Base-by-base conservation (phyloP, 495 filamentous ascomycete species). In the Penicillium manginii region DNA sequence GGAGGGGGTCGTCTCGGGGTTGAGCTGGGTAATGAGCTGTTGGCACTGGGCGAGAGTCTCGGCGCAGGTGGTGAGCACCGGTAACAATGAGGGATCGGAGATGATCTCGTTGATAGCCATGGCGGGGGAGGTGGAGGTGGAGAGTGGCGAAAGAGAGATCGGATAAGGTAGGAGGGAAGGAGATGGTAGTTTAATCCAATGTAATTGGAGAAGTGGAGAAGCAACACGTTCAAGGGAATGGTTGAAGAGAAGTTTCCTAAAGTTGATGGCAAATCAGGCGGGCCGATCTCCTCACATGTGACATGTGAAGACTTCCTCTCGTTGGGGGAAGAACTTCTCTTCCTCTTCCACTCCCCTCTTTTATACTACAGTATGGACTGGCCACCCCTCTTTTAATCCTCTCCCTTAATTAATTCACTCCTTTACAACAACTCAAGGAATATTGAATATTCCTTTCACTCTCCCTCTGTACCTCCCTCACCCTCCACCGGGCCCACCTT, bases 31-130 rank as follows among this genome's bases (percentile, higher is more conserved):
- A 50, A 96, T 81, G 26, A 96, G 82, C n/a, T 78, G 78, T 58
- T 90, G 79, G 52, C 90, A 92, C 70, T 92, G 89, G 31, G 85
- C 75, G 45, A 88, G 86, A 10, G 91, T 86, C 45, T 87, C 83
- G 47, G 83, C 81, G 39, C 87, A 91, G 21, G 87, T 82, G 23
- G 86, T 78, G 32, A 96, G 81, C 54, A 91, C 91, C n/a, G 86
- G 81, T 48, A 79, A 73, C 19, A 96, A 84, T 42, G 83, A 80
- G 14, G 86, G 77, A 68, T 96, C 89, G 29, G 84, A 85, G 59
- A 94, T 84, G 64, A 88, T 83, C 35, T 84, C 79, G 66, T 84
- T 75, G 58, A 78, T 76, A 45, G 78, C 71, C 81, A 85, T 84
- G 31, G 57, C 60, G 59, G 60, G 37, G 17, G 48, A 52, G 47